Conservation (phyloP, 305 asterid species). For the Plantago lanceolata region DNA sequence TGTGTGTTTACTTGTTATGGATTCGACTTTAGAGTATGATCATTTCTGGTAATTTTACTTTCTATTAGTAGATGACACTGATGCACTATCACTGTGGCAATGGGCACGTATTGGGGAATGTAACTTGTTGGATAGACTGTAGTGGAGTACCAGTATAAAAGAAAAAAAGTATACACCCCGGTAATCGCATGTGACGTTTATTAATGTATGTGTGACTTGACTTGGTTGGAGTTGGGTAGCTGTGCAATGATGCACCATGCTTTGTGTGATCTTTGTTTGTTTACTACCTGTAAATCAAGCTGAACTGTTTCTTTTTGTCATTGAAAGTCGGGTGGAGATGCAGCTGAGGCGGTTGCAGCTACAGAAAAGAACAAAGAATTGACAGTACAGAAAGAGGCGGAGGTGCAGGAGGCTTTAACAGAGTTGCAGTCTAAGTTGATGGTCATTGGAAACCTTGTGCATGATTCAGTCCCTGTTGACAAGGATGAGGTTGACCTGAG, state of each 20-base stretch:
- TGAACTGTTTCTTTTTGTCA: conserved; percentile 8
- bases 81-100: neutral
- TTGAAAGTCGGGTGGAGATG: conserved; percentile 58
- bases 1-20: too few species aligned
- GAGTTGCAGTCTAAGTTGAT: conserved; percentile 55
- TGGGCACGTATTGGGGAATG: neutral
- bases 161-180: too few species aligned
- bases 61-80: neutral
- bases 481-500: conserved; percentile 59
- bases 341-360: conserved; percentile 41
- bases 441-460: conserved; percentile 80
- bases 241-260: neutral
- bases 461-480: conserved; percentile 80
- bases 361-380: conserved; percentile 61
- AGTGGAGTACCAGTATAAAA: too few species aligned
- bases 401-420: conserved; percentile 70
- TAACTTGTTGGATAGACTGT: too few species aligned
- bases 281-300: conserved; percentile 3
- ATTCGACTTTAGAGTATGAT: too few species aligned
- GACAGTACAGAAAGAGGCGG: conserved; percentile 53
- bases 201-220: neutral
- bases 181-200: neutral
- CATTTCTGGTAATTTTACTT: neutral
- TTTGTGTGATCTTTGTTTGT: conserved; percentile 14
- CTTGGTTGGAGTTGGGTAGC: neutral